Percentiles rank a stretch among this genome's conserved stretches.
These are phyloP conservation scores for Flaveria bidentis DNA, from an alignment of 129 eudicot genomes.

Conservation along the genomic window DNA sequence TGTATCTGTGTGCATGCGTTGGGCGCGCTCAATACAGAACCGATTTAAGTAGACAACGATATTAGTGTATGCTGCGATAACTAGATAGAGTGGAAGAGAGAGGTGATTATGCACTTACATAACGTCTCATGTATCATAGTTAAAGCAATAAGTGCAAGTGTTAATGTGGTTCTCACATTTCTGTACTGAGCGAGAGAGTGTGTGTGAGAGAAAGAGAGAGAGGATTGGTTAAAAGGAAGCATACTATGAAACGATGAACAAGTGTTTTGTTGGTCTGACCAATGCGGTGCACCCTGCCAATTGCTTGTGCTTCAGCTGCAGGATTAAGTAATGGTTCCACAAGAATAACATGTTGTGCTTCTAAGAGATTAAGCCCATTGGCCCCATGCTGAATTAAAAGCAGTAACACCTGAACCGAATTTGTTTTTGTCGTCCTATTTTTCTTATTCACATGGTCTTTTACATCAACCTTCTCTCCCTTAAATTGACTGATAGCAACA, in stretches of 20 bases:
- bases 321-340: constrained; percentile 96
- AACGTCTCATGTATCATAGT: neutral
- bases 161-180: neutral
- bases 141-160: neutral
- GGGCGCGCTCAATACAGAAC: neutral
- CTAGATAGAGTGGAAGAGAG: neutral
- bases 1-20: neutral
- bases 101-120: neutral
- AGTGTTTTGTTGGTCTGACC: constrained; percentile 81
- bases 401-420: constrained; percentile 66
- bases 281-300: constrained; percentile 90
- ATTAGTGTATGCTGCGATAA: neutral
- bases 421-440: constrained; percentile 29
- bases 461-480: constrained; percentile 51
- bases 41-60: neutral
- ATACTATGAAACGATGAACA: constrained; percentile 90
- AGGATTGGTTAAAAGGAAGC: constrained; percentile 23
- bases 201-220: neutral
- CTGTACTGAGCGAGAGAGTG: neutral
- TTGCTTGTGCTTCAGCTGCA: constrained; percentile 97
- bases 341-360: constrained; percentile 96
- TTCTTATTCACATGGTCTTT: constrained; percentile 18
- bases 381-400: constrained; percentile 92
- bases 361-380: constrained; percentile 93
- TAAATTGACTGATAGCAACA: constrained; percentile 73